Evolutionary conservation across 345 rosid genomes (phyloP).

Genomic region (Brassica juncea): DNA sequence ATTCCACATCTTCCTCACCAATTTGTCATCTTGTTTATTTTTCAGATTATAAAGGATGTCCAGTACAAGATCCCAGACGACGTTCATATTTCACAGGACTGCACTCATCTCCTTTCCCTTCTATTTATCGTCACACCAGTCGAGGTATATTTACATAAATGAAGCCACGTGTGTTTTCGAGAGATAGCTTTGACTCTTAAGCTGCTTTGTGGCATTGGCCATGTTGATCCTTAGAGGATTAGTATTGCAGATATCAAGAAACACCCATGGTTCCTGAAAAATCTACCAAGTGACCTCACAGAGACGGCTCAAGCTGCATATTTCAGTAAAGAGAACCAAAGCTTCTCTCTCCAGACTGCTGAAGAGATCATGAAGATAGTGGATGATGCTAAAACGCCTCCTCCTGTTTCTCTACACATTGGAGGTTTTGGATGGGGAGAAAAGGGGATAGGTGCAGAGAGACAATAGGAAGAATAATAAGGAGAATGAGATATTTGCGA

Average conservation of each 20-base stretch:
- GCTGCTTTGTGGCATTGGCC: not conserved
- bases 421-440: conserved; percentile 76
- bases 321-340: conserved; percentile 61
- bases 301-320: conserved; percentile 71
- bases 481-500: conserved; percentile 36
- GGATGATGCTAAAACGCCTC: conserved; percentile 68
- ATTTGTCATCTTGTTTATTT: conserved; percentile 9
- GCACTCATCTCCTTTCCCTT: conserved; percentile 72
- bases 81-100: conserved; percentile 83
- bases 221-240: conserved; percentile 55
- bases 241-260: conserved; percentile 72
- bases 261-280: conserved; percentile 90
- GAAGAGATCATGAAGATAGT: conserved; percentile 76
- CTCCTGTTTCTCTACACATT: conserved; percentile 56
- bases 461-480: conserved; percentile 60
- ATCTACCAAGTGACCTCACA: conserved; percentile 73
- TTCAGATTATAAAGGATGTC: conserved; percentile 82
- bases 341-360: conserved; percentile 61
- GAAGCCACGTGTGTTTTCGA: not conserved
- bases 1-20: conserved; percentile 6
- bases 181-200: not conserved
- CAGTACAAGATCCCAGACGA: conserved; percentile 89
- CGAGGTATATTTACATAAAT: conserved; percentile 47
- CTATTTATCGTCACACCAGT: conserved; percentile 73
- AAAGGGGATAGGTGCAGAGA: conserved; percentile 36